A percentile compares a stretch with the other conserved stretches of the same genome.
phyloP scores from a whole-genome alignment of 257 asterid genomes.

The Haberlea rhodopensis region DNA sequence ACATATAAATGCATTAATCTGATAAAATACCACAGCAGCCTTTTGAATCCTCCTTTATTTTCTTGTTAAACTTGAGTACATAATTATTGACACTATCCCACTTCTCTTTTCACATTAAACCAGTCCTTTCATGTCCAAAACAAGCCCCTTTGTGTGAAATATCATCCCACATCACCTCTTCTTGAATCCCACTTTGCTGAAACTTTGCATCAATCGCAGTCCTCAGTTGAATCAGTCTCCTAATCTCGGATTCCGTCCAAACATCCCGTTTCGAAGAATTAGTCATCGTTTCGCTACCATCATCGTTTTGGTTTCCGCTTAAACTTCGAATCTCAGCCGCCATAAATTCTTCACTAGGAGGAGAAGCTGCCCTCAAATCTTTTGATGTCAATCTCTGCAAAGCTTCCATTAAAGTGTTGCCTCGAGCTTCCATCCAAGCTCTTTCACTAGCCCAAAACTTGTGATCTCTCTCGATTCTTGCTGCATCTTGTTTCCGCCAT shows the following conservation, averaged over 20 bases:
- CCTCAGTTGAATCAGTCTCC: slow-evolving; percentile 50
- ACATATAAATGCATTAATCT: slow-evolving; percentile 30
- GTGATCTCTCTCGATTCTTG: slow-evolving; percentile 66
- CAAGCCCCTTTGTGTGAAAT: slow-evolving; percentile 57
- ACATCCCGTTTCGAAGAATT: slow-evolving; percentile 25
- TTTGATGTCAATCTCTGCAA: slow-evolving; percentile 45
- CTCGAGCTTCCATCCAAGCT: slow-evolving; percentile 82
- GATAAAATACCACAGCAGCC: slow-evolving; percentile 28
- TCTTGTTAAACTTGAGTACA: slow-evolving; percentile 52
- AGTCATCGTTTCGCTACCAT: slow-evolving; percentile 36
- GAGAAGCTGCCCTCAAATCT: slow-evolving; percentile 23
- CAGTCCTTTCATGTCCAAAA: slow-evolving; percentile 67
- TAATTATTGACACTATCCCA: slow-evolving; percentile 61
- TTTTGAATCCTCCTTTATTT: slow-evolving; percentile 53
- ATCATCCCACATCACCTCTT: slow-evolving; percentile 67
- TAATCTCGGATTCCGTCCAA: slow-evolving; percentile 63
- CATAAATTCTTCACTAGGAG: slow-evolving; percentile 5
- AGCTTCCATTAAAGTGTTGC: slow-evolving; percentile 64
- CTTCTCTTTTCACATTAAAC: slow-evolving; percentile 52
- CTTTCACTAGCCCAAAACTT: slow-evolving; percentile 81
- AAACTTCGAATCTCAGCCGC: slow-evolving; percentile 29
- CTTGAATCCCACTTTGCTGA: slow-evolving; percentile 35
- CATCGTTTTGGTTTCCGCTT: slow-evolving; percentile 26
- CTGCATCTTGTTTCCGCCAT: slow-evolving; percentile 77
- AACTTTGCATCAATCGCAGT: slow-evolving; percentile 49